Conservation (phyloP, 768 basidiomycete species). For the Leccinum imitatum region DNA sequence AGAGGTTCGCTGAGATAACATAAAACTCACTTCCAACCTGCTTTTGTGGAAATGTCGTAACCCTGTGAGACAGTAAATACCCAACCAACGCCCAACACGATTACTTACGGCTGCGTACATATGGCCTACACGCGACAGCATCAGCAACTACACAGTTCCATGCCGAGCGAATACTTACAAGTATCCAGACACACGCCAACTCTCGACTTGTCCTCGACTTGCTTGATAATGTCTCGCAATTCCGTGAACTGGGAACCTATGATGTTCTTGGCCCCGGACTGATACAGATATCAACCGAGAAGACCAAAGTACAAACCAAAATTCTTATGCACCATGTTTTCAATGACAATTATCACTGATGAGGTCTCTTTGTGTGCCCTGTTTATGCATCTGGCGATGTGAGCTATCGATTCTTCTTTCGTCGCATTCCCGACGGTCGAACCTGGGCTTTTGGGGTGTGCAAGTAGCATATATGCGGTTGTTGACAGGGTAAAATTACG, state of each 20-base stretch:
- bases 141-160: background rate
- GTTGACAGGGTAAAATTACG: background rate
- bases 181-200: constrained; percentile 88
- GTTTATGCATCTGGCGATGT: constrained; percentile 74
- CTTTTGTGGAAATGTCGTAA: constrained; percentile 74
- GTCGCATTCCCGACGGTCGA: constrained; percentile 75
- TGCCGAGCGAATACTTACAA: constrained; percentile 43
- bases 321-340: constrained; percentile 69
- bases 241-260: constrained; percentile 73
- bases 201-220: constrained; percentile 69
- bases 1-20: background rate
- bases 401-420: constrained; percentile 54
- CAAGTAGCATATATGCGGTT: background rate
- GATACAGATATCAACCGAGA: background rate
- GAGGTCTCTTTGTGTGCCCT: constrained; percentile 63
- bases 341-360: constrained; percentile 63
- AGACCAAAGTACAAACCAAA: background rate
- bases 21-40: constrained; percentile 63
- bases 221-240: constrained; percentile 63
- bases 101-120: constrained; percentile 68
- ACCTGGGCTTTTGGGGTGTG: constrained; percentile 56
- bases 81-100: constrained; percentile 41
- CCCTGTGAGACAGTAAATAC: constrained; percentile 44
- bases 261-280: constrained; percentile 82
- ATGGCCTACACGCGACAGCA: constrained; percentile 49